These are phyloP conservation scores for Monosporascus sp. DNA, from an alignment of 2,329 filamentous ascomycete species.

Conservation along the genomic window DNA sequence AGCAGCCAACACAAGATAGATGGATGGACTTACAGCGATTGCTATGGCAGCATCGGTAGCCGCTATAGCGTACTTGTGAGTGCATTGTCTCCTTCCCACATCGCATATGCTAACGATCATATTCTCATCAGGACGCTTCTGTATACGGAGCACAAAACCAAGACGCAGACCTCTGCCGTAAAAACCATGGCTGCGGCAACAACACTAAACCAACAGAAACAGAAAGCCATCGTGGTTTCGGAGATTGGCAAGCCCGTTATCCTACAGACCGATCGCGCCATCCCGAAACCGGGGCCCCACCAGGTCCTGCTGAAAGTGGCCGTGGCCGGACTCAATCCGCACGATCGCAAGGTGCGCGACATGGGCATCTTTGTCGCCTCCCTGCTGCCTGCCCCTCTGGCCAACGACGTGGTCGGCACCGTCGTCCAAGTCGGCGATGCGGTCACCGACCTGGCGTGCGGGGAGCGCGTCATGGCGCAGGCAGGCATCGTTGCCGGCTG, in stretches of 20 bases:
- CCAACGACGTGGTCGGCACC: constrained; percentile 28
- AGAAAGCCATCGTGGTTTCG: constrained; percentile 20
- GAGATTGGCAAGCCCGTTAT: constrained; percentile 20
- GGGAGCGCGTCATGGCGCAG: constrained; percentile 29
- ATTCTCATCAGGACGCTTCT: too few relatives aligned
- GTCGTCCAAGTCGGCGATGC: constrained; percentile 23
- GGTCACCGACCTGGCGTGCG: constrained; percentile 19
- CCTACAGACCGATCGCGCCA: constrained; percentile 12
- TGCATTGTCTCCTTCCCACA: too few relatives aligned
- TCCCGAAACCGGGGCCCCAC: constrained; percentile 24
- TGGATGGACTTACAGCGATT: too few relatives aligned
- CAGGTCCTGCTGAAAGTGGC: constrained; percentile 33
- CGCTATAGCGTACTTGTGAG: too few relatives aligned
- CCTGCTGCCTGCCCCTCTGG: constrained; percentile 26
- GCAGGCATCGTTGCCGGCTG: constrained; percentile 3
- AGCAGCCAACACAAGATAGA: too few relatives aligned
- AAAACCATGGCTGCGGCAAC: too few relatives aligned
- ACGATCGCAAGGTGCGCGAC: constrained; percentile 34
- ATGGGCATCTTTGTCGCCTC: constrained; percentile 28
- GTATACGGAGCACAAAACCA: too few relatives aligned
- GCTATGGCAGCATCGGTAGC: too few relatives aligned
- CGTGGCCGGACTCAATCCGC: constrained; percentile 24
- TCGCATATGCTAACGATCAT: too few relatives aligned
- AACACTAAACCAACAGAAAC: background rate
- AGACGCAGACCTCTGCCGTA: too few relatives aligned